Conservation (phyloP, 441 rosid genomes). For the Daphne laureola region DNA sequence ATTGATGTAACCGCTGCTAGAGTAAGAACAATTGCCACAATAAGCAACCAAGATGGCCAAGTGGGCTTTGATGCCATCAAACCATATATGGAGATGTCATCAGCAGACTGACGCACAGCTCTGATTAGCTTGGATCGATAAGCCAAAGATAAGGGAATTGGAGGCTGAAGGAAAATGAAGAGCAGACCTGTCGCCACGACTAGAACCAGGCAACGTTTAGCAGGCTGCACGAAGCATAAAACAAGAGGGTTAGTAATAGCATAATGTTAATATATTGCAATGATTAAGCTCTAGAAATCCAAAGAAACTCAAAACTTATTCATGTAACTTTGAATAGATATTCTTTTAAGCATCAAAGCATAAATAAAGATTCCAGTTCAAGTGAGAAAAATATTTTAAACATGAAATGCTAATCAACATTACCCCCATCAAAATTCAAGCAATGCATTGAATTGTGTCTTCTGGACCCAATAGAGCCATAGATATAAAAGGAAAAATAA, state of each 20-base stretch:
- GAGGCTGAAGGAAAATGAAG: conserved; percentile 93
- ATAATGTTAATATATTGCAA: conserved; percentile 12
- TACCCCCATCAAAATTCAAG: background rate
- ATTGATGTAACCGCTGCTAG: conserved; percentile 79
- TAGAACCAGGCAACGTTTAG: conserved; percentile 85
- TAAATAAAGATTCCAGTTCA: too few relatives aligned
- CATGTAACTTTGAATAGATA: too few relatives aligned
- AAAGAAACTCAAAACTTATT: too few relatives aligned
- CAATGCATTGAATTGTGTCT: too few relatives aligned
- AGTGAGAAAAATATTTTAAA: too few relatives aligned
- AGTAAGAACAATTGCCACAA: conserved; percentile 72
- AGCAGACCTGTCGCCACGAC: conserved; percentile 88
- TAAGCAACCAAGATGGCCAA: conserved; percentile 97
- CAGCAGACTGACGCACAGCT: conserved; percentile 89
- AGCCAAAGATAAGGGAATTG: conserved; percentile 86
- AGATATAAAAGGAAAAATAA: background rate
- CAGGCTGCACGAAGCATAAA: conserved; percentile 45
- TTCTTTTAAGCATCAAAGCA: too few relatives aligned
- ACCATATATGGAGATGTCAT: conserved; percentile 93
- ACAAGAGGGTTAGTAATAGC: conserved; percentile 8
- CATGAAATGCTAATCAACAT: too few relatives aligned
- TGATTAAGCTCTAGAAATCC: background rate
- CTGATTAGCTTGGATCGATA: conserved; percentile 73
- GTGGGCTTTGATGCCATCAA: conserved; percentile 90
- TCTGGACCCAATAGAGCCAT: background rate